These are phyloP conservation scores for Fusarium pseudonygamai DNA, from an alignment of 2,329 filamentous ascomycete genomes.

Conservation along the genomic window DNA sequence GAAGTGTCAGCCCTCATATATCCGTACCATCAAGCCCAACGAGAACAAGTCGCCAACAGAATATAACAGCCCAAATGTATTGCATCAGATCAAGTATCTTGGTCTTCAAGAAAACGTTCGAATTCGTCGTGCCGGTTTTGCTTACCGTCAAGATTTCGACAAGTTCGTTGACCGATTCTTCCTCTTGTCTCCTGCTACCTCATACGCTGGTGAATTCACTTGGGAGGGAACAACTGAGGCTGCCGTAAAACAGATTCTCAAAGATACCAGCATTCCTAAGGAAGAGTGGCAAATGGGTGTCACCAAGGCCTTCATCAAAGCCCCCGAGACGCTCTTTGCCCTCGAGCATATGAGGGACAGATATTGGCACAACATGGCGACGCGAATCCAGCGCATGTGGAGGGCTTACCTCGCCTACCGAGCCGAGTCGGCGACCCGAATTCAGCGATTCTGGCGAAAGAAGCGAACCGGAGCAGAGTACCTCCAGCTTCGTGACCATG, in stretches of 20 bases:
- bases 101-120: slow-evolving; percentile 99
- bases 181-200: slow-evolving; percentile 90
- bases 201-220: slow-evolving; percentile 96
- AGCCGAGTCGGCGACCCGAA: slow-evolving; percentile 89
- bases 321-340: slow-evolving; percentile 95
- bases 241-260: slow-evolving; percentile 90
- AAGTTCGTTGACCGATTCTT: slow-evolving; percentile 99
- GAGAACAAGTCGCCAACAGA: slow-evolving; percentile 97
- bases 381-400: slow-evolving; percentile 96
- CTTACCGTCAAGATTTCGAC: slow-evolving; percentile 95
- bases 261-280: slow-evolving; percentile 92
- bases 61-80: slow-evolving; percentile 89
- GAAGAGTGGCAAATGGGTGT: slow-evolving; percentile 98
- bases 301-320: slow-evolving; percentile 97
- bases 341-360: slow-evolving; percentile 97
- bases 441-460: slow-evolving; percentile 95
- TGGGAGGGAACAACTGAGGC: slow-evolving; percentile 91
- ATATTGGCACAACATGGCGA: slow-evolving; percentile 99
- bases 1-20: slow-evolving; percentile 97
- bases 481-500: slow-evolving; percentile 86
- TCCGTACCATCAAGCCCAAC: slow-evolving; percentile 98
- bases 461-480: slow-evolving; percentile 91
- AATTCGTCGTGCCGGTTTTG: slow-evolving; percentile 94
- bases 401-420: slow-evolving; percentile 94
- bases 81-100: slow-evolving; percentile 99